A percentile compares a stretch with the other conserved stretches of the same genome.
Conservation (phyloP, 805 yeast species). For the Spathaspora arborariae region DNA sequence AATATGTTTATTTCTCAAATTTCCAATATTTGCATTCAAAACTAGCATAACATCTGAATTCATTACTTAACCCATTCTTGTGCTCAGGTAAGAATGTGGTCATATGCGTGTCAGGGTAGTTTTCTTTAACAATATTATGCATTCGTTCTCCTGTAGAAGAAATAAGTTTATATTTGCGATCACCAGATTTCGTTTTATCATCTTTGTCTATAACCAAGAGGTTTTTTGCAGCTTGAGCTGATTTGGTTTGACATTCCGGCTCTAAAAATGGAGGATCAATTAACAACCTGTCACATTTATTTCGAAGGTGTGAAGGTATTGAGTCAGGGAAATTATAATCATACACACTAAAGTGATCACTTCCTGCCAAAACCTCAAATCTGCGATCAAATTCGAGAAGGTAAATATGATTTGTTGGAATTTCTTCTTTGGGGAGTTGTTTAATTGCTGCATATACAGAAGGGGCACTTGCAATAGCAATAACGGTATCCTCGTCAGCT, state of each 20-base stretch:
- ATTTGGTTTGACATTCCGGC: slow-evolving; percentile 75
- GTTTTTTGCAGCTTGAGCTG: slow-evolving; percentile 49
- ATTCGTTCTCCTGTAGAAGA: slow-evolving; percentile 90
- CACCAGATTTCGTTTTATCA: slow-evolving; percentile 38
- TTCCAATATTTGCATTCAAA: slow-evolving; percentile 71
- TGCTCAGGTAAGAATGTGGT: slow-evolving; percentile 79
- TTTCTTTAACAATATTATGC: slow-evolving; percentile 54
- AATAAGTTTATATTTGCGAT: slow-evolving; percentile 47
- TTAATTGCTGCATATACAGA: slow-evolving; percentile 84
- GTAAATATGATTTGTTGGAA: slow-evolving; percentile 70
- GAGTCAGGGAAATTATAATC: slow-evolving; percentile 71
- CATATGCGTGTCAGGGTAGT: slow-evolving; percentile 60
- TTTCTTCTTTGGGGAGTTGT: slow-evolving; percentile 37
- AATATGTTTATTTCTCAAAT: slow-evolving; percentile 22
- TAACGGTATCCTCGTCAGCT: slow-evolving; percentile 65
- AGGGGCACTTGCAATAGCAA: slow-evolving; percentile 84
- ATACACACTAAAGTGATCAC: slow-evolving; percentile 61
- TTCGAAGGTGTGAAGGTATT: slow-evolving; percentile 52
- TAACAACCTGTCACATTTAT: slow-evolving; percentile 66
- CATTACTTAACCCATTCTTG: slow-evolving; percentile 81
- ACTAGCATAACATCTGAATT: slow-evolving; percentile 80
- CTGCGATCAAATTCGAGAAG: slow-evolving; percentile 77
- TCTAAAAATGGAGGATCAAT: slow-evolving; percentile 90
- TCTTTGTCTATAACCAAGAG: slow-evolving; percentile 44
- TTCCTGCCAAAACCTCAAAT: slow-evolving; percentile 69